phyloP scores from a whole-genome alignment of 257 asterid genomes.

The Solanum microdontum region DNA sequence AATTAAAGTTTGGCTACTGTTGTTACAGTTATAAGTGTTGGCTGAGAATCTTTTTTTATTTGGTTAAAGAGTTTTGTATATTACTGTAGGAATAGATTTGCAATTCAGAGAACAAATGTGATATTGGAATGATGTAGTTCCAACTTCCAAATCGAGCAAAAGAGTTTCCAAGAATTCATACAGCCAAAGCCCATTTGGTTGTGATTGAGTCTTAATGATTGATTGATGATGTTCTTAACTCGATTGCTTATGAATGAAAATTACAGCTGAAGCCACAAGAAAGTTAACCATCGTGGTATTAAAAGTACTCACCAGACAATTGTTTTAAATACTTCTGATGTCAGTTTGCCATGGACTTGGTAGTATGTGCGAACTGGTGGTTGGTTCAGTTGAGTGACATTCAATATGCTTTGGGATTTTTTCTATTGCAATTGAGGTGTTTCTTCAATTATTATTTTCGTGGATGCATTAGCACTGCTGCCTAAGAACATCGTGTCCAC shows the following conservation, averaged over 20 bases:
- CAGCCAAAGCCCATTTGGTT: neutral
- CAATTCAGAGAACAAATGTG: neutral
- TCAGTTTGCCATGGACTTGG: neutral
- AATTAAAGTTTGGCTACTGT: neutral
- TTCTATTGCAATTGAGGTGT: neutral
- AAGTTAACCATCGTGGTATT: neutral
- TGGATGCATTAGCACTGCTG: neutral
- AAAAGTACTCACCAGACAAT: neutral
- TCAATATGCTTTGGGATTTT: neutral
- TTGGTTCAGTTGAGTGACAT: neutral
- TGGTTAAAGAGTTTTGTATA: neutral
- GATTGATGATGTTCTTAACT: neutral
- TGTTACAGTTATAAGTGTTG: neutral
- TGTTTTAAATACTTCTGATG: neutral
- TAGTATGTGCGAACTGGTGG: neutral
- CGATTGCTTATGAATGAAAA: neutral
- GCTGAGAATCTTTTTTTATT: neutral
- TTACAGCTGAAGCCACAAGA: neutral
- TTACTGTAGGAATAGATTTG: neutral
- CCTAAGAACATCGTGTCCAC: neutral
- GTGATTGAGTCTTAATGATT: neutral
- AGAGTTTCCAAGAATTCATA: neutral
- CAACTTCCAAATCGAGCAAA: neutral
- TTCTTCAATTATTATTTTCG: neutral
- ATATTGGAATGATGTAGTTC: neutral